These are phyloP conservation scores for Lepiota brunneoincarnata DNA, from an alignment of 768 basidiomycete genomes.

Conservation along the genomic window DNA sequence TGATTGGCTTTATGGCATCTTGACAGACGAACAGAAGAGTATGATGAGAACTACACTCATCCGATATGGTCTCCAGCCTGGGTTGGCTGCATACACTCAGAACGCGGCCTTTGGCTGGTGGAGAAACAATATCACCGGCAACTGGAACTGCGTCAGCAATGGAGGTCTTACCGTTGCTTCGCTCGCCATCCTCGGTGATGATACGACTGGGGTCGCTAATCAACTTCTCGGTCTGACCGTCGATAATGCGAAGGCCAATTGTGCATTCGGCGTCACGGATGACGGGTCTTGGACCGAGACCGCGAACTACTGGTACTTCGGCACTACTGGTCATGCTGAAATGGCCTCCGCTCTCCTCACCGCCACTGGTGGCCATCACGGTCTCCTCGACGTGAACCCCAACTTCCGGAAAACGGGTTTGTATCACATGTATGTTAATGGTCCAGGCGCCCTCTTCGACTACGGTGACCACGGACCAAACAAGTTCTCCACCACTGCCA, in stretches of 20 bases:
- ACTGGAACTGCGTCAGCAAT: constrained; percentile 99
- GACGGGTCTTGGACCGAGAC: constrained; percentile 96
- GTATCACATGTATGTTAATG: constrained; percentile 88
- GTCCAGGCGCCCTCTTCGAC: constrained; percentile 83
- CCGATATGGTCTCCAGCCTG: constrained; percentile 71
- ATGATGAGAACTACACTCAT: constrained; percentile 72
- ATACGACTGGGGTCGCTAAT: constrained; percentile 69
- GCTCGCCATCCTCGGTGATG: constrained; percentile 85
- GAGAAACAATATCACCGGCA: constrained; percentile 69
- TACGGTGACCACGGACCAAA: constrained; percentile 89
- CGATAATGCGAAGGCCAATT: constrained; percentile 74
- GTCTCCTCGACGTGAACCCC: constrained; percentile 68
- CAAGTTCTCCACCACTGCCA: constrained; percentile 94
- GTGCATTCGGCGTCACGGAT: constrained; percentile 53
- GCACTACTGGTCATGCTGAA: constrained; percentile 88
- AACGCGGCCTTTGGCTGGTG: constrained; percentile 69
- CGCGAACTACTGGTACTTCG: constrained; percentile 94
- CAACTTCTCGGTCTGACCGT: constrained; percentile 67
- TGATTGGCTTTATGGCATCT: constrained; percentile 92
- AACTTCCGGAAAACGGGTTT: constrained; percentile 69
- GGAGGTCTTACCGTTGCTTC: constrained; percentile 85
- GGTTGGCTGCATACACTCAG: constrained; percentile 50
- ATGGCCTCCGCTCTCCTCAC: constrained; percentile 78
- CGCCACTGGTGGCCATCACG: constrained; percentile 83
- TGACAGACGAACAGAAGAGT: constrained; percentile 69